These are phyloP conservation scores for Phyllosticta paracitricarpa DNA, from an alignment of 2,329 filamentous ascomycete species.

Conservation along the genomic window DNA sequence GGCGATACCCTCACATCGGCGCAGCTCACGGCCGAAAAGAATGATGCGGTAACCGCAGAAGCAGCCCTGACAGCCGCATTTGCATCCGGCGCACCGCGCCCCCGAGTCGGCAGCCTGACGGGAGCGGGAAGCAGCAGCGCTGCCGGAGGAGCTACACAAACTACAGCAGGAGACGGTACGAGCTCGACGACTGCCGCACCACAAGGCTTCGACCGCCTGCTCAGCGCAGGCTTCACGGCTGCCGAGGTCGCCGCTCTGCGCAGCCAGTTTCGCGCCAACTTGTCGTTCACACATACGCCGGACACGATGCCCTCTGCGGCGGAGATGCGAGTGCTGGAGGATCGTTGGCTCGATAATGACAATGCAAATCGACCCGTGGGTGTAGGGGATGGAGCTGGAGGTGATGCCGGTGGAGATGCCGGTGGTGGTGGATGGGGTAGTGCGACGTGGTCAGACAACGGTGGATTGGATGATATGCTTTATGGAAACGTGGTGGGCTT, in stretches of 20 bases:
- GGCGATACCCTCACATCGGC: slow-evolving; percentile 57
- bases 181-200: slow-evolving; percentile 45
- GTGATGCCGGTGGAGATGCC: slow-evolving; percentile 25
- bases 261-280: slow-evolving; percentile 79
- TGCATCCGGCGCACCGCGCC: slow-evolving; percentile 6
- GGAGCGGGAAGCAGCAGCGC: slow-evolving; percentile 17
- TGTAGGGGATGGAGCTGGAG: slow-evolving; percentile 21
- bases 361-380: slow-evolving; percentile 15
- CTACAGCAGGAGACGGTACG: background rate
- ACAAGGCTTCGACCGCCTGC: slow-evolving; percentile 79
- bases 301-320: slow-evolving; percentile 79
- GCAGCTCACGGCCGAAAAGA: slow-evolving; percentile 61
- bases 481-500: slow-evolving; percentile 87
- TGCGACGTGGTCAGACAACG: slow-evolving; percentile 45
- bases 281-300: slow-evolving; percentile 71
- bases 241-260: slow-evolving; percentile 77
- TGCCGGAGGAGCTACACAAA: background rate
- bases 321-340: slow-evolving; percentile 68
- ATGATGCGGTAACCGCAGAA: slow-evolving; percentile 30
- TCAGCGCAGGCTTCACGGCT: slow-evolving; percentile 69
- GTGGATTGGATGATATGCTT: slow-evolving; percentile 72
- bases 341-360: slow-evolving; percentile 69
- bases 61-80: slow-evolving; percentile 21
- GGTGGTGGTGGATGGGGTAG: slow-evolving; percentile 38
- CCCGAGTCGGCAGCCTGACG: slow-evolving; percentile 6